Percentiles rank a stretch among this genome's conserved stretches.
Conservation (phyloP, 805 yeast species). For the Candida palmyrensis region DNA sequence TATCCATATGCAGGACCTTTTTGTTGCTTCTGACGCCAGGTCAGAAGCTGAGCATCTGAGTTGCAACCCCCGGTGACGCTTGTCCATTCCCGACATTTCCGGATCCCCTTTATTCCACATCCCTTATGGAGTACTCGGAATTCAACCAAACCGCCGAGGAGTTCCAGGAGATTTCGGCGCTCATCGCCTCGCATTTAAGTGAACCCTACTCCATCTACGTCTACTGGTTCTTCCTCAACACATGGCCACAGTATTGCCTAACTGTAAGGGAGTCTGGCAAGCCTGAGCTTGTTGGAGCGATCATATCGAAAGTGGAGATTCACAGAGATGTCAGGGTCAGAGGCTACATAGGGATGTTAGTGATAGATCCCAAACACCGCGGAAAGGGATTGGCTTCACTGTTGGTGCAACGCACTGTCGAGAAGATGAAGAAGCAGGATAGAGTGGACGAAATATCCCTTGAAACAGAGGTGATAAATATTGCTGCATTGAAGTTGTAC, state of each 20-base stretch:
- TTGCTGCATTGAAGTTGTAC: slow-evolving; percentile 62
- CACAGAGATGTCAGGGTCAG: slow-evolving; percentile 71
- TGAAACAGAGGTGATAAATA: slow-evolving; percentile 85
- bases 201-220: slow-evolving; percentile 96
- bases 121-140: not conserved
- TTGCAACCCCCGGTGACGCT: too few species aligned
- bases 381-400: slow-evolving; percentile 79
- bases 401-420: slow-evolving; percentile 58
- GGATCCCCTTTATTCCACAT: too few species aligned
- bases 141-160: slow-evolving; percentile 24
- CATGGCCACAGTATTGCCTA: slow-evolving; percentile 84
- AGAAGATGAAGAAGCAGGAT: slow-evolving; percentile 53
- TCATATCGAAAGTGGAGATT: slow-evolving; percentile 74
- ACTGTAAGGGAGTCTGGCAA: slow-evolving; percentile 44
- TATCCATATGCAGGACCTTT: too few species aligned
- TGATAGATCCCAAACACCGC: slow-evolving; percentile 66
- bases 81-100: too few species aligned
- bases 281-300: slow-evolving; percentile 61
- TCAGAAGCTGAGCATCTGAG: too few species aligned
- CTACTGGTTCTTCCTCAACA: slow-evolving; percentile 81
- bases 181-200: slow-evolving; percentile 71
- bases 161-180: slow-evolving; percentile 44
- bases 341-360: slow-evolving; percentile 96
- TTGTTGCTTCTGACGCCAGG: too few species aligned
- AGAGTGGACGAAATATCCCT: slow-evolving; percentile 86